phyloP scores from a whole-genome alignment of 306 rosid genomes.

The Castanea crenata region DNA sequence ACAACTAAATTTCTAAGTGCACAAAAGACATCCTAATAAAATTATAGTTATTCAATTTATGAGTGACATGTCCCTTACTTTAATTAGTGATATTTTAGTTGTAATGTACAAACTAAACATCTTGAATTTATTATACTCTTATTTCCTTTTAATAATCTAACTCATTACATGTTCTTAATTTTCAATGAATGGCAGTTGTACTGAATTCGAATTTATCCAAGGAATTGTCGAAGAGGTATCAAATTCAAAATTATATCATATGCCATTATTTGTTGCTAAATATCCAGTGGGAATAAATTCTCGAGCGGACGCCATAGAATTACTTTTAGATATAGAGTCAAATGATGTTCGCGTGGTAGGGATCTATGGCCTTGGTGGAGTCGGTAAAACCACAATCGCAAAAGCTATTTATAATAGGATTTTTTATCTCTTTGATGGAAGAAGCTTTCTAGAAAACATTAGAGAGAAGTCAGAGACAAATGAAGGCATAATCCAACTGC shows the following conservation, averaged over 20 bases:
- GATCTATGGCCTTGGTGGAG: slow-evolving; percentile 32
- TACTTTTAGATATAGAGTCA: not conserved
- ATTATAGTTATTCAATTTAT: too few relatives aligned
- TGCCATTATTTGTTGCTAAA: not conserved
- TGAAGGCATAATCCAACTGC: not conserved
- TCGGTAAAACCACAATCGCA: slow-evolving; percentile 24
- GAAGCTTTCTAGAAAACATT: not conserved
- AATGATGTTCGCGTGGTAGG: slow-evolving; percentile 11
- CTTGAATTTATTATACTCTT: too few relatives aligned
- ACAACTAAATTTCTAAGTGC: too few relatives aligned
- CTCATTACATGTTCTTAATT: not conserved
- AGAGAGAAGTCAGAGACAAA: not conserved
- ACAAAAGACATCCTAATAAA: too few relatives aligned
- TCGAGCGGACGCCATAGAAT: not conserved
- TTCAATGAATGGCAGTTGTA: not conserved
- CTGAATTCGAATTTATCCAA: not conserved
- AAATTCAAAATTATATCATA: not conserved
- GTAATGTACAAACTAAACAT: too few relatives aligned
- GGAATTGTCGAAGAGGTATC: not conserved
- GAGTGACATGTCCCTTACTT: too few relatives aligned
- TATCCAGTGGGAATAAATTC: not conserved
- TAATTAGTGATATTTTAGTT: too few relatives aligned
- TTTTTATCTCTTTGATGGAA: not conserved
- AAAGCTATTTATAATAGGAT: not conserved
- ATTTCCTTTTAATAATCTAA: not conserved